These are phyloP conservation scores for Syncephalastrum contaminatum DNA, from an alignment of 371 early-diverging fungal species.

Conservation along the genomic window DNA sequence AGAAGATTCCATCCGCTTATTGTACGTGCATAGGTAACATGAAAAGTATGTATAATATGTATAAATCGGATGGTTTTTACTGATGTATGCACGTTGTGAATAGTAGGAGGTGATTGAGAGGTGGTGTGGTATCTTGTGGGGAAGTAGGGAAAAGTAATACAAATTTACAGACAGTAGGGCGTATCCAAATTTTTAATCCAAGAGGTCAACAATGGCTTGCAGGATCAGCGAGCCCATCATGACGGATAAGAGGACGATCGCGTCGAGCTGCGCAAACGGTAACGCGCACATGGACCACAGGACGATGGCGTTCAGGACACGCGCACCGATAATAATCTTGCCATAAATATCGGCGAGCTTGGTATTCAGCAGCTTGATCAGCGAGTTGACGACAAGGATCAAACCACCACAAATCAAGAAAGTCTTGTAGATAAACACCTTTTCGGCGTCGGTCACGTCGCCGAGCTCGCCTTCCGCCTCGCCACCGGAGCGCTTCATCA, in stretches of 20 bases:
- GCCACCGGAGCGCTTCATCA: slow-evolving; percentile 6
- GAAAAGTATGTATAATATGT: no score
- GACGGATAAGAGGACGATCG: slow-evolving; percentile 38
- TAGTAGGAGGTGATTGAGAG: no score
- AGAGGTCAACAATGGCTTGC: slow-evolving; percentile 24
- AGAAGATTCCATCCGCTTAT: no score
- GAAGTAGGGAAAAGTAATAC: no score
- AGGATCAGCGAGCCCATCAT: slow-evolving; percentile 44
- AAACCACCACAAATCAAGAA: slow-evolving; percentile 47
- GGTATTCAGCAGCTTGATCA: slow-evolving; percentile 51
- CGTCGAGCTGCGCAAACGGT: slow-evolving; percentile 43
- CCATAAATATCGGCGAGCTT: slow-evolving; percentile 41
- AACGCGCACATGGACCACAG: slow-evolving; percentile 52
- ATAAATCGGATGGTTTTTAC: no score
- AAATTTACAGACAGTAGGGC: no score
- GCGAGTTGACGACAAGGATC: slow-evolving; percentile 42
- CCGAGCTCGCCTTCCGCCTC: slow-evolving; percentile 16
- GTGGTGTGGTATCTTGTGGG: no score
- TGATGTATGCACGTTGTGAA: no score
- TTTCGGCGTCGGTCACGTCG: slow-evolving; percentile 27
- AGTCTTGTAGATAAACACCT: slow-evolving; percentile 47
- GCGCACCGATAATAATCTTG: slow-evolving; percentile 42
- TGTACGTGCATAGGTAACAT: no score
- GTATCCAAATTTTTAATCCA: slow-evolving; percentile 9
- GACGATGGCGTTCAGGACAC: slow-evolving; percentile 39